Evolutionary conservation across 2,329 filamentous ascomycete genomes (phyloP), one percentile per base, ranked within the genome.

Genomic region (Cryphonectria japonica): DNA sequence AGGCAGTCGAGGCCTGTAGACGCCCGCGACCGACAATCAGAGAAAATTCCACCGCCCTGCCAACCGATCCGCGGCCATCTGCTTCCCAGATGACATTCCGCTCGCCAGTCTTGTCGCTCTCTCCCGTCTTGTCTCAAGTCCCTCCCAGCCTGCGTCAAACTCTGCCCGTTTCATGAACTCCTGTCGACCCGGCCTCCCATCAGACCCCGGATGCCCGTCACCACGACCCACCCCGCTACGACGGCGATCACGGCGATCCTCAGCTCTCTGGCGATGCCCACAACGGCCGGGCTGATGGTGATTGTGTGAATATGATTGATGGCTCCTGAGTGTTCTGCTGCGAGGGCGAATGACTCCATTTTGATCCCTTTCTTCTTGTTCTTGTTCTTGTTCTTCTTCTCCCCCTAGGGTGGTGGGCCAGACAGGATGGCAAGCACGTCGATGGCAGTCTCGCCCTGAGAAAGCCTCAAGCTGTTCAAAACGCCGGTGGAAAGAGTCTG

Each of bases 341-440:
- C 78, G 16, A 81, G 71, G 39, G 77, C 75, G 70, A 81, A 81
- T 3, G 78, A 78, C 71, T 81, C 79, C 79, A 81, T 81, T 19
- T 61, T 8, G 3, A 14, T 34, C 6, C 14, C 14, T 22, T 16
- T 61, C 3, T 32, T 8, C 19, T 37, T 61, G 50, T 26, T 52
- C 5, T 19, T 19, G 22, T 7, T 62, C 2, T 19, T 9, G 19
- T 39, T 61, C 22, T 32, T 19, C 16, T 34, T 32, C 26, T 8
- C 6, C 19, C 34, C 57, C 37, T 39, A 19, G n/a, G 9, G 29
- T 34, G 34, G 34, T 34, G 34, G 34, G 54, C 52, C 8, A 32
- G 26, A 26, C 9, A 57, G 26, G 26, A 22, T 46, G 43, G 22
- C 43, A 22, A 3, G n/a, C 26, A 57, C 4, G 52, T 29, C 14